Evolutionary conservation across 805 yeast genomes (phyloP).

Genomic region (Scheffersomyces spartinae): DNA sequence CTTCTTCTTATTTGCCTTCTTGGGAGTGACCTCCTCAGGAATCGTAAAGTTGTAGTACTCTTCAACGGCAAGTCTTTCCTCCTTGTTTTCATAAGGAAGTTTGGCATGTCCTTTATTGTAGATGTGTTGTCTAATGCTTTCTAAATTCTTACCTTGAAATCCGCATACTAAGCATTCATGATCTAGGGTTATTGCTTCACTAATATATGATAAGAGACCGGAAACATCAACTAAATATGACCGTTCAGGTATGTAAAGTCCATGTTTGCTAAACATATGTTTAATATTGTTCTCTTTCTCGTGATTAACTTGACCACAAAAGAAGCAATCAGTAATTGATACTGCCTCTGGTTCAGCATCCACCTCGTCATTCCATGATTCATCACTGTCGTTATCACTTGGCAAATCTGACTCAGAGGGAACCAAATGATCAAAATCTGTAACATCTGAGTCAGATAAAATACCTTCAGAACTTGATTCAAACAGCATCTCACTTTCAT

Average conservation of each 20-base stretch:
- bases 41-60: slow-evolving; percentile 27
- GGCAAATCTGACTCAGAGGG: slow-evolving; percentile 11
- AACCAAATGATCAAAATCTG: slow-evolving; percentile 7
- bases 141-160: slow-evolving; percentile 28
- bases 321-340: slow-evolving; percentile 27
- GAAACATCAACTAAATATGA: slow-evolving; percentile 23
- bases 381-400: slow-evolving; percentile 6
- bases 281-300: slow-evolving; percentile 23
- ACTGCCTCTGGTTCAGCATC: slow-evolving; percentile 6
- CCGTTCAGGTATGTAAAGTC: slow-evolving; percentile 34
- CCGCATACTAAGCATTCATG: slow-evolving; percentile 35
- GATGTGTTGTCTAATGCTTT: slow-evolving; percentile 33
- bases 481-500: slow-evolving; percentile 14
- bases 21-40: slow-evolving; percentile 7
- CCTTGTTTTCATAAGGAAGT: slow-evolving; percentile 32
- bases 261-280: slow-evolving; percentile 35
- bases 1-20: slow-evolving; percentile 5
- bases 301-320: slow-evolving; percentile 23
- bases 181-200: slow-evolving; percentile 26
- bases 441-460: slow-evolving; percentile 12
- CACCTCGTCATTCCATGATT: slow-evolving; percentile 2
- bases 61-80: slow-evolving; percentile 21
- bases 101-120: slow-evolving; percentile 32
- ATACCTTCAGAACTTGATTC: slow-evolving; percentile 28
- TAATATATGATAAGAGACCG: slow-evolving; percentile 27